A percentile compares a stretch with the other conserved stretches of the same genome.
phyloP scores from a whole-genome alignment of 179 eudicot genomes.

The Beta corolliflora region DNA sequence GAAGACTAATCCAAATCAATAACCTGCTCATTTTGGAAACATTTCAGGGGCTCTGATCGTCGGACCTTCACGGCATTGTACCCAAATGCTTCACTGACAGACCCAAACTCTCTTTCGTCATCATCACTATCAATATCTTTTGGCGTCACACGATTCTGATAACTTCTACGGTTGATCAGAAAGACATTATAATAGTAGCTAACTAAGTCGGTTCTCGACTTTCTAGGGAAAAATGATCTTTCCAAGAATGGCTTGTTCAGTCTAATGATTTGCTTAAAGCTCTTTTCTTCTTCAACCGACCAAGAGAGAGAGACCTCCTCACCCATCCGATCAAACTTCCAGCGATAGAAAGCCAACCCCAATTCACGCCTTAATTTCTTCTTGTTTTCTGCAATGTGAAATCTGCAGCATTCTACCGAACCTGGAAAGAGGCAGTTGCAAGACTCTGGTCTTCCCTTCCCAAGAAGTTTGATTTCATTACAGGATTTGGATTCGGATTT shows the following conservation, averaged over 20 bases:
- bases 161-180: slow-evolving; percentile 55
- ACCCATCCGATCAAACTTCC: slow-evolving; percentile 61
- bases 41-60: slow-evolving; percentile 30
- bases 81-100: slow-evolving; percentile 42
- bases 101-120: slow-evolving; percentile 64
- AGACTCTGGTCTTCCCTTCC: slow-evolving; percentile 37
- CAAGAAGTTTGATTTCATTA: slow-evolving; percentile 14
- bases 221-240: slow-evolving; percentile 52
- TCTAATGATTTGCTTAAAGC: slow-evolving; percentile 58
- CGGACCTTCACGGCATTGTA: slow-evolving; percentile 36
- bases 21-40: slow-evolving; percentile 52
- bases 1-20: slow-evolving; percentile 40
- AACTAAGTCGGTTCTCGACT: slow-evolving; percentile 58
- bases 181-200: slow-evolving; percentile 79
- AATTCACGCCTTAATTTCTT: slow-evolving; percentile 49
- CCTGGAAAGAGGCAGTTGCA: slow-evolving; percentile 61
- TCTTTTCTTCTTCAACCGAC: slow-evolving; percentile 60
- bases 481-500: background rate
- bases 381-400: slow-evolving; percentile 70
- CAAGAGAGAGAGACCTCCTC: slow-evolving; percentile 71
- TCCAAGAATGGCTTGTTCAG: slow-evolving; percentile 43
- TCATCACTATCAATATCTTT: slow-evolving; percentile 69
- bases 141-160: slow-evolving; percentile 71
- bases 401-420: slow-evolving; percentile 69
- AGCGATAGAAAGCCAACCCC: slow-evolving; percentile 60